Percentiles rank a stretch among this genome's conserved stretches.
phyloP scores from a whole-genome alignment of 164 flowering plant genomes.

The Tinospora cordifolia region DNA sequence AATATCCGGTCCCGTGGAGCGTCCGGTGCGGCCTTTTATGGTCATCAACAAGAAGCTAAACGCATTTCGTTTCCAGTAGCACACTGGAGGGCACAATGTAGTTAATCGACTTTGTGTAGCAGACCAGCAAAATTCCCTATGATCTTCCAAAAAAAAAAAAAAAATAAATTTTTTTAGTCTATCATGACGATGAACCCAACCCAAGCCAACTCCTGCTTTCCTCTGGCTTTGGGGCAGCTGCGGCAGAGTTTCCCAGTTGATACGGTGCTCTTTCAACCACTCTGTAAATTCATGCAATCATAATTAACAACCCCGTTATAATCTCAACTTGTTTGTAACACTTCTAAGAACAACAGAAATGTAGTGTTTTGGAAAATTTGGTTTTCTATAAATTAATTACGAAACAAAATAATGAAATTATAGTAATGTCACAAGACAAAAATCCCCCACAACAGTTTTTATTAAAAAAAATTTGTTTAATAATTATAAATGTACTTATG shows the following conservation, averaged over 20 bases:
- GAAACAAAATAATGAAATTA: neutral
- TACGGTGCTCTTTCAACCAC: constrained; percentile 50
- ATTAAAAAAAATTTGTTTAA: no score
- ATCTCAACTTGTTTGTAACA: neutral
- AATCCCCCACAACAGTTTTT: no score
- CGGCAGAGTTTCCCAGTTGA: constrained; percentile 13
- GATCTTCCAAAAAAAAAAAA: neutral
- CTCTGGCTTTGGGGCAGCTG: constrained; percentile 17
- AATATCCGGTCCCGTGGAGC: neutral
- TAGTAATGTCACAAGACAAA: no score
- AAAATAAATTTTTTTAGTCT: no score
- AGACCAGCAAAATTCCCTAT: neutral
- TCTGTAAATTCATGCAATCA: constrained; percentile 25
- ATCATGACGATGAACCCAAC: constrained; percentile 3
- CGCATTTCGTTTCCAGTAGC: neutral
- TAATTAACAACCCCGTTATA: neutral
- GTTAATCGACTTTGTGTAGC: neutral
- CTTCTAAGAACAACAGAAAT: neutral
- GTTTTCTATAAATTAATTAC: neutral
- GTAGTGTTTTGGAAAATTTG: neutral
- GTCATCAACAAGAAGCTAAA: no score
- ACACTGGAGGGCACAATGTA: no score
- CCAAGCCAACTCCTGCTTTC: constrained; percentile 51
- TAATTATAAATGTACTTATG: no score
- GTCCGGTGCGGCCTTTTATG: neutral